These are phyloP conservation scores for Carnegiea gigantea DNA, from an alignment of 179 eudicot genomes.

Conservation along the genomic window DNA sequence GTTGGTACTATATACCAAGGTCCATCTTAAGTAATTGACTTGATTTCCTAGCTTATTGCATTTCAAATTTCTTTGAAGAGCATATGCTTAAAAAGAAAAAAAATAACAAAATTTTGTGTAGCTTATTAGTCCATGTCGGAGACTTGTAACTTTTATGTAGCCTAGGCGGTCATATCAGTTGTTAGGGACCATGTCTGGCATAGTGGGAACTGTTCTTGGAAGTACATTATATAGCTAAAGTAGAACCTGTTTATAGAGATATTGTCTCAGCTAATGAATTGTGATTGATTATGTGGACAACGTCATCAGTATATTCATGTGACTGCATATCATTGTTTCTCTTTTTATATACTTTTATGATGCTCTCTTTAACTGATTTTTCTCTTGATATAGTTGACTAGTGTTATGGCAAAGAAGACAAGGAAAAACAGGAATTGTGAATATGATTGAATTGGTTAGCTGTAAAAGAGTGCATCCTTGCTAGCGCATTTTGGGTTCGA, in stretches of 20 bases:
- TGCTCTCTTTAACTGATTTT: not conserved
- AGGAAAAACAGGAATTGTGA: not conserved
- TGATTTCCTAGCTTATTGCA: not conserved
- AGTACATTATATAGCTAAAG: not conserved
- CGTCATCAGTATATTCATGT: not conserved
- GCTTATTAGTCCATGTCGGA: not conserved
- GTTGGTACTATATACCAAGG: not conserved
- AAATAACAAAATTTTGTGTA: not conserved
- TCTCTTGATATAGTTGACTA: not conserved
- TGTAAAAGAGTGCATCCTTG: not conserved
- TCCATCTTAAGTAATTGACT: not conserved
- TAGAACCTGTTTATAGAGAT: not conserved
- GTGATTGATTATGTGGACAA: not conserved
- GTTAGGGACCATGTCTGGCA: not conserved
- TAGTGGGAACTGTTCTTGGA: not conserved
- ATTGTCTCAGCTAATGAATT: not conserved
- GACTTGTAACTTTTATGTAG: not conserved
- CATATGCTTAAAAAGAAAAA: not conserved
- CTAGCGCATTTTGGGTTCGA: constrained; percentile 7
- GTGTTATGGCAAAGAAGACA: not conserved
- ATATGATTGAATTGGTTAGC: not conserved
- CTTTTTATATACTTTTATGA: not conserved
- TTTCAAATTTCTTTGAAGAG: not conserved
- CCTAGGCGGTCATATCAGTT: not conserved
- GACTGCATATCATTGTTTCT: not conserved